Evolutionary conservation across 805 yeast species (phyloP), one percentile per base, ranked within the genome.

Genomic region (Cyberlindnera subsufficiens): DNA sequence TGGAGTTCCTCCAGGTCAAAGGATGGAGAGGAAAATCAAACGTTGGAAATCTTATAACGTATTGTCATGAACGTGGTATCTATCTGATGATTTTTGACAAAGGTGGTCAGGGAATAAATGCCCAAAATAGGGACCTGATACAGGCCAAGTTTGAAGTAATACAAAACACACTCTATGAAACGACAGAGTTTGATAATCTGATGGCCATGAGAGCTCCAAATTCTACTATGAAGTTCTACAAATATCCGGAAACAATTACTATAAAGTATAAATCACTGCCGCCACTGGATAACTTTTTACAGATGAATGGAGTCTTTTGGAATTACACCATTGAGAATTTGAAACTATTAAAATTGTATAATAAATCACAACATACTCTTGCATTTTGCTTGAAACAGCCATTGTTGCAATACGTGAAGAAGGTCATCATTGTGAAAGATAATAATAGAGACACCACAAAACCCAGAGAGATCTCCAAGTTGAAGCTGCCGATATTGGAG

Each of bases 401-500:
- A 18, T 13, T 37, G 19, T 16, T 37, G 4, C 29, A 16, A n/a
- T 8, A 11, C 25, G 17, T 32, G 15, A 39, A 29, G 34, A 9
- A 30, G 7, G 27, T 39, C 34, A 27, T 25, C 32, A 29, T 16
- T 7, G 8, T 32, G n/a, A 33, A 32, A 18, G 13, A 33, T 7
- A 27, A 16, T 4, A 8, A 11, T 7, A 37, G 39, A 17, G 20
- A 27, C 17, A n/a, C 6, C 9, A n/a, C 22, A 9, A 29, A 15
- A n/a, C 22, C 32, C 7, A 37, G 39, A 18, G 33, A 17, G 11
- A 15, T 37, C 13, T n/a, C 17, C 5, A 32, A 14, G 3, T 32
- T 43, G 35, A 16, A 27, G 8, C 4, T 43, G 15, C 37, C 39
- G 8, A 20, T n/a, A 5, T 37, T 42, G 42, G 32, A 16, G 17